Evolutionary conservation across 176 grass and related monocot genomes (phyloP).

Genomic region (Cenchrus fungigraminus): DNA sequence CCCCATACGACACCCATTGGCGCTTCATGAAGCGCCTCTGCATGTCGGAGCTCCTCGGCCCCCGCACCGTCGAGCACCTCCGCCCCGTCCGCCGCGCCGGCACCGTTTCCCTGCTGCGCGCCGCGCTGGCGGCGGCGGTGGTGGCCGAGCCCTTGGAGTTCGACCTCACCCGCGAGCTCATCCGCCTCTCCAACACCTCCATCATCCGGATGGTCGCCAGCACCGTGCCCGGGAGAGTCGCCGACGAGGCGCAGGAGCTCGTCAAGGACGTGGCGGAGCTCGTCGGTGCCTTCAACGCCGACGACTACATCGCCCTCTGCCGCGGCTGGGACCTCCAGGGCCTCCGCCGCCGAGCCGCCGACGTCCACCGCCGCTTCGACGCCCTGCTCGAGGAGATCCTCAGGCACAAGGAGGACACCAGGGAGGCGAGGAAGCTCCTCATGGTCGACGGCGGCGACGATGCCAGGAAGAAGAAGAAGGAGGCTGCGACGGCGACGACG

Average conservation of each 20-base stretch:
- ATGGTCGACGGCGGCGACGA: neutral
- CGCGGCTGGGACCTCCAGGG: conserved; percentile 72
- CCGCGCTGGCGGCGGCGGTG: neutral
- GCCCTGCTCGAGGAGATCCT: conserved; percentile 66
- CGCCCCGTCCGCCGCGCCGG: conserved; percentile 59
- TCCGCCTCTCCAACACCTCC: conserved; percentile 57
- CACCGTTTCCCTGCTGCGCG: conserved; percentile 19
- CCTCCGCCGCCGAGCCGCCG: conserved; percentile 47
- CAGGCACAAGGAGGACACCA: conserved; percentile 49
- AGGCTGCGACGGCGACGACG: neutral
- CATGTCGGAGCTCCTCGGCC: conserved; percentile 74
- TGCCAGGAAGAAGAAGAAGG: neutral
- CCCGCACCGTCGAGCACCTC: conserved; percentile 63
- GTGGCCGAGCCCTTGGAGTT: conserved; percentile 27
- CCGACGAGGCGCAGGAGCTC: conserved; percentile 52
- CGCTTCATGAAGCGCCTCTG: conserved; percentile 79
- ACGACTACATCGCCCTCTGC: conserved; percentile 64
- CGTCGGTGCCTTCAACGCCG: conserved; percentile 58
- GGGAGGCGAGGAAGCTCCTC: neutral
- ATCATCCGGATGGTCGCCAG: conserved; percentile 60
- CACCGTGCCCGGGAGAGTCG: conserved; percentile 38
- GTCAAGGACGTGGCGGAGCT: conserved; percentile 70
- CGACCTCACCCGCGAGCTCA: conserved; percentile 59
- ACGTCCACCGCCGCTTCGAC: conserved; percentile 65
- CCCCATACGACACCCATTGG: conserved; percentile 73